Conservation (phyloP, 306 rosid species). For the Glycine tomentella region DNA sequence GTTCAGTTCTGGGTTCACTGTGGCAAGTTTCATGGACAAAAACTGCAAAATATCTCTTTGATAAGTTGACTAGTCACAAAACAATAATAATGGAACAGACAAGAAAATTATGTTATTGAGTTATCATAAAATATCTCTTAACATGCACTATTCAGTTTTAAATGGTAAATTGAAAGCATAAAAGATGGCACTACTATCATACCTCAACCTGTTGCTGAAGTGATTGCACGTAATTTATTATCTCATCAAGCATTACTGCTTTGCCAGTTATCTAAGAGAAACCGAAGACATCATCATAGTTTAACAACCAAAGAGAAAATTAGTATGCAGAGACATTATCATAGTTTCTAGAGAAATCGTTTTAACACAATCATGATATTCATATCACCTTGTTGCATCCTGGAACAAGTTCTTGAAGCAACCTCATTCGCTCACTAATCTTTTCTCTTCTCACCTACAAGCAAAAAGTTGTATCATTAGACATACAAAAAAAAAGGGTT, state of each 20-base stretch:
- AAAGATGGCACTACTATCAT: constrained; percentile 46
- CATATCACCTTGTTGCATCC: constrained; percentile 92
- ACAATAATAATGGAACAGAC: constrained; percentile 27
- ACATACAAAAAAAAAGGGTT: not conserved
- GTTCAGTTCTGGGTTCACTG: constrained; percentile 93
- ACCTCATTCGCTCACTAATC: constrained; percentile 96
- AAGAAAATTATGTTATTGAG: not conserved
- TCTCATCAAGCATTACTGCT: constrained; percentile 99
- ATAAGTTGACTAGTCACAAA: constrained; percentile 36
- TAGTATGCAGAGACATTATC: constrained; percentile 29
- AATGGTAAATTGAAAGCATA: constrained; percentile 32
- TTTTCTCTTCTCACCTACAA: constrained; percentile 96
- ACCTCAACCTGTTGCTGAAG: constrained; percentile 99
- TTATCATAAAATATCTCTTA: constrained; percentile 38
- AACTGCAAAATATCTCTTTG: constrained; percentile 65
- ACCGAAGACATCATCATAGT: constrained; percentile 39
- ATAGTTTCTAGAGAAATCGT: constrained; percentile 39
- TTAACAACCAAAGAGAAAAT: constrained; percentile 27
- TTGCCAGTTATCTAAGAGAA: constrained; percentile 89
- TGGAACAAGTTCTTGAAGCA: constrained; percentile 99
- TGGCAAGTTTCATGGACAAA: constrained; percentile 97
- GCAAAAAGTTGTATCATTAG: constrained; percentile 22
- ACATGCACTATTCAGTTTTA: constrained; percentile 28
- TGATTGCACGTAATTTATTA: constrained; percentile 96
- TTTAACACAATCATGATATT: constrained; percentile 27